phyloP scores from a whole-genome alignment of 768 basidiomycete genomes.

The Pulveroboletus sp. region DNA sequence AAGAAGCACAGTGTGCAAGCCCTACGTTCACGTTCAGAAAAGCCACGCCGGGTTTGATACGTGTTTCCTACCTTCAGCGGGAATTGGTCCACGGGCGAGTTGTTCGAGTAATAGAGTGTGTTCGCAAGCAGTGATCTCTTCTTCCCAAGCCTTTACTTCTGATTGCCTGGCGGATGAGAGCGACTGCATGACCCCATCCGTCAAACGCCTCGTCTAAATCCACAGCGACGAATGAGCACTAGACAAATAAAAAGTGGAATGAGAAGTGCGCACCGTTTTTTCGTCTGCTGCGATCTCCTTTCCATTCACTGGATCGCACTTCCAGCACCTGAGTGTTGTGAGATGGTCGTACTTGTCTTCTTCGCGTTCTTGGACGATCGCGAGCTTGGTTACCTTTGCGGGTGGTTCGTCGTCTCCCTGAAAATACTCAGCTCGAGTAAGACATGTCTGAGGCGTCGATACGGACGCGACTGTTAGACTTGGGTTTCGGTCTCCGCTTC shows the following conservation, averaged over 20 bases:
- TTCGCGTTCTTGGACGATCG: conserved; percentile 82
- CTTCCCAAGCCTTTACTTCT: conserved; percentile 97
- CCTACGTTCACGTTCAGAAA: conserved; percentile 38
- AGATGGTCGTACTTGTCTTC: conserved; percentile 81
- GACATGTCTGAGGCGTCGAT: not conserved
- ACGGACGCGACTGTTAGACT: conserved; percentile 63
- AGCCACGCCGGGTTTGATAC: not conserved
- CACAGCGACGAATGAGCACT: not conserved
- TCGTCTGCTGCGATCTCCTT: conserved; percentile 39
- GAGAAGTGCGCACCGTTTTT: conserved; percentile 29
- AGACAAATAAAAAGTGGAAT: not conserved
- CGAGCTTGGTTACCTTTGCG: conserved; percentile 84
- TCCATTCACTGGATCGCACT: conserved; percentile 55
- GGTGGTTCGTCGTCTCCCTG: conserved; percentile 83
- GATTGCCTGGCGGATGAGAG: conserved; percentile 89
- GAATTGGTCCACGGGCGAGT: conserved; percentile 22
- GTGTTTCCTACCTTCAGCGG: conserved; percentile 21
- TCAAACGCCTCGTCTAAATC: conserved; percentile 50
- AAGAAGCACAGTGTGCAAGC: conserved; percentile 76
- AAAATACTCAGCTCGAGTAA: not conserved
- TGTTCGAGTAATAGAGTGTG: conserved; percentile 66
- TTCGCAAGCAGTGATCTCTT: conserved; percentile 85
- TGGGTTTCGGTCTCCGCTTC: conserved; percentile 61
- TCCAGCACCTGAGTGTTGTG: conserved; percentile 74
- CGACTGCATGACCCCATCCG: conserved; percentile 71